phyloP scores from a whole-genome alignment of 352 stramenopile genomes.

The Pythium volutum region DNA sequence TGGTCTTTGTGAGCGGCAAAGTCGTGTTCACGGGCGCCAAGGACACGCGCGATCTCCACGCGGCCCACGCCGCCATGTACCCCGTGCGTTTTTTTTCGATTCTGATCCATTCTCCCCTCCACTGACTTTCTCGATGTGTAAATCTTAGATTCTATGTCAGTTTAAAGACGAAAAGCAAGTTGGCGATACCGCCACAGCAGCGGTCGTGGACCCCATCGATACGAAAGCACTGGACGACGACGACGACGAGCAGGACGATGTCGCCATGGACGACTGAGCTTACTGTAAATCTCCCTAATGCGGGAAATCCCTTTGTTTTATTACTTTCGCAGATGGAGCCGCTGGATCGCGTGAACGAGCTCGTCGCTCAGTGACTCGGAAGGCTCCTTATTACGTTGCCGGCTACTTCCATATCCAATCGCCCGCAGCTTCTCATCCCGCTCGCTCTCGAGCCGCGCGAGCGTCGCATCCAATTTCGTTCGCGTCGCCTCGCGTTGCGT shows the following conservation, averaged over 20 bases:
- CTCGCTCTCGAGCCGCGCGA: constrained; percentile 1
- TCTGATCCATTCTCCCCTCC: background rate
- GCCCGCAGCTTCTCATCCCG: constrained; percentile 1
- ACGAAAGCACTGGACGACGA: background rate
- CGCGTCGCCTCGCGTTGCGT: background rate
- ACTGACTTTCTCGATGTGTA: no score
- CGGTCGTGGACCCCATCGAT: background rate
- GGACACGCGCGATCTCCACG: constrained; percentile 66
- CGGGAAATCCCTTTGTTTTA: no score
- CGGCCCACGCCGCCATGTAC: constrained; percentile 82
- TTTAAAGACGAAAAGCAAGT: constrained; percentile 22
- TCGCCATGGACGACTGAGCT: constrained; percentile 12
- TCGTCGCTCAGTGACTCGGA: background rate
- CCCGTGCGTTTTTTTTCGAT: constrained; percentile 34
- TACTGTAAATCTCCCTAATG: background rate
- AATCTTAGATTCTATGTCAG: constrained; percentile 23
- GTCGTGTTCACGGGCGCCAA: constrained; percentile 97
- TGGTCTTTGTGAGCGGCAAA: constrained; percentile 99
- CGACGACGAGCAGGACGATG: constrained; percentile 17
- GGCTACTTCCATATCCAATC: background rate
- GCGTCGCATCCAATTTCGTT: background rate
- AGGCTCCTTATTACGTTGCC: background rate
- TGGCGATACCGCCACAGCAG: background rate
- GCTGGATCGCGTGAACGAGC: constrained; percentile 16
- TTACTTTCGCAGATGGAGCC: constrained; percentile 17